These are phyloP conservation scores for Boletus pseudo-olivaceus DNA, from an alignment of 768 basidiomycete genomes.

Conservation along the genomic window DNA sequence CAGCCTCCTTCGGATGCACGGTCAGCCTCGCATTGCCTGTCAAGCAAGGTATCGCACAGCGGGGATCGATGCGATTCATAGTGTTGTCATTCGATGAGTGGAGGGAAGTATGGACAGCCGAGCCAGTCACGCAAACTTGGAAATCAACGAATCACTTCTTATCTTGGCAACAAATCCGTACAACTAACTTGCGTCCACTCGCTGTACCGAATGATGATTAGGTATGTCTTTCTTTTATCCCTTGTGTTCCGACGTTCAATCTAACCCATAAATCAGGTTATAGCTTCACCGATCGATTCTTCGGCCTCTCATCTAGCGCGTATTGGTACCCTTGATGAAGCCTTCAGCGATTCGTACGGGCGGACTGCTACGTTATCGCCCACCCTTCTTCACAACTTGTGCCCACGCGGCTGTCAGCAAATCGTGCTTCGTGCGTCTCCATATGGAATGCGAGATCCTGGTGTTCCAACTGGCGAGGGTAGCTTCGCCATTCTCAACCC, in stretches of 20 bases:
- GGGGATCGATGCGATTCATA: slow-evolving; percentile 50
- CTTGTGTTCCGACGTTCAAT: neutral
- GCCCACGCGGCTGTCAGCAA: slow-evolving; percentile 23
- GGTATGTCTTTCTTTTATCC: slow-evolving; percentile 41
- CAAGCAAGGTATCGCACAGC: slow-evolving; percentile 59
- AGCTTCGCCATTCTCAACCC: slow-evolving; percentile 66
- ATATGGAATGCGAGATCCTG: slow-evolving; percentile 54
- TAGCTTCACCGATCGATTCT: slow-evolving; percentile 40
- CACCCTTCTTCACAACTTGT: slow-evolving; percentile 52
- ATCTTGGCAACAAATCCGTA: slow-evolving; percentile 51
- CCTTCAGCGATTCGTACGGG: slow-evolving; percentile 37
- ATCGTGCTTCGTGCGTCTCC: slow-evolving; percentile 51
- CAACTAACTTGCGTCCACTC: slow-evolving; percentile 59
- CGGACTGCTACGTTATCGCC: slow-evolving; percentile 39
- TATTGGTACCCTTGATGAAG: slow-evolving; percentile 49
- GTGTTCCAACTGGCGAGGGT: slow-evolving; percentile 78
- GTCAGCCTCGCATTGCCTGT: slow-evolving; percentile 67
- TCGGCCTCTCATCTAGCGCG: slow-evolving; percentile 51
- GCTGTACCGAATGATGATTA: slow-evolving; percentile 75
- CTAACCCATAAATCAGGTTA: slow-evolving; percentile 39
- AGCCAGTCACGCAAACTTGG: slow-evolving; percentile 43
- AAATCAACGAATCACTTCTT: slow-evolving; percentile 73
- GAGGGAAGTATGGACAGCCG: neutral
- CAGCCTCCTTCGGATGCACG: slow-evolving; percentile 38
- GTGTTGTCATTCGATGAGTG: slow-evolving; percentile 35